A percentile compares a stretch with the other conserved stretches of the same genome.
Evolutionary conservation across 1,284 basidiomycete genomes (phyloP).

Genomic region (Ceratobasidium sp.): DNA sequence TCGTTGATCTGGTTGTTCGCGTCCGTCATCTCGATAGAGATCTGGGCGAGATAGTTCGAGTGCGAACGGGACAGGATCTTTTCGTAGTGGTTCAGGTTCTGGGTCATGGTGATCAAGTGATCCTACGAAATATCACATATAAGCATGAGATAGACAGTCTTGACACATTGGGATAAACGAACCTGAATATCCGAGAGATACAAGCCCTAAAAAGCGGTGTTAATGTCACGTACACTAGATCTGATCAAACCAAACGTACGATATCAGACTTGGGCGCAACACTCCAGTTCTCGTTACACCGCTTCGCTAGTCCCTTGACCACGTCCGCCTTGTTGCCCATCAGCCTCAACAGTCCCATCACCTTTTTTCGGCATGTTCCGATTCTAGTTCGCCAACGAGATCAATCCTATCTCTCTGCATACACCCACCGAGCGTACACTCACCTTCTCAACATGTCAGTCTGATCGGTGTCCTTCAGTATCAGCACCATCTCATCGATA

Average conservation of each 20-base stretch:
- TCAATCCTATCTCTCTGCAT: constrained; percentile 10
- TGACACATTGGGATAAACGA: constrained; percentile 42
- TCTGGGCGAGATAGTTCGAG: constrained; percentile 99
- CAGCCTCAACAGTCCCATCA: constrained; percentile 94
- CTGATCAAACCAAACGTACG: constrained; percentile 64
- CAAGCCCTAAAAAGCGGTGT: constrained; percentile 71
- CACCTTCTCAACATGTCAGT: constrained; percentile 81
- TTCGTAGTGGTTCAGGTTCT: constrained; percentile 98
- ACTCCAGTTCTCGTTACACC: constrained; percentile 99
- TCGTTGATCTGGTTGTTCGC: constrained; percentile 99
- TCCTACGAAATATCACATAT: constrained; percentile 68
- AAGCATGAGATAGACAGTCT: not conserved
- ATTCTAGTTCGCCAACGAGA: constrained; percentile 71
- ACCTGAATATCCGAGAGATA: constrained; percentile 94
- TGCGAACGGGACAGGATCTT: constrained; percentile 99
- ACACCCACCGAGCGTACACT: constrained; percentile 46
- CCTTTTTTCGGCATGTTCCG: constrained; percentile 98
- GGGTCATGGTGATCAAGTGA: constrained; percentile 99
- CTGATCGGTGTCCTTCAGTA: constrained; percentile 89
- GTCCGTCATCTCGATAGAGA: constrained; percentile 99
- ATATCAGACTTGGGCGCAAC: constrained; percentile 99
- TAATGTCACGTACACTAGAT: constrained; percentile 15
- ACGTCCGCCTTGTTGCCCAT: constrained; percentile 99
- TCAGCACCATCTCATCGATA: constrained; percentile 98
- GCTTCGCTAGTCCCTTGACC: constrained; percentile 97